Evolutionary conservation across 192 early-diverging fungal genomes (phyloP).

Genomic region (Phlyctochytrium bullatum): DNA sequence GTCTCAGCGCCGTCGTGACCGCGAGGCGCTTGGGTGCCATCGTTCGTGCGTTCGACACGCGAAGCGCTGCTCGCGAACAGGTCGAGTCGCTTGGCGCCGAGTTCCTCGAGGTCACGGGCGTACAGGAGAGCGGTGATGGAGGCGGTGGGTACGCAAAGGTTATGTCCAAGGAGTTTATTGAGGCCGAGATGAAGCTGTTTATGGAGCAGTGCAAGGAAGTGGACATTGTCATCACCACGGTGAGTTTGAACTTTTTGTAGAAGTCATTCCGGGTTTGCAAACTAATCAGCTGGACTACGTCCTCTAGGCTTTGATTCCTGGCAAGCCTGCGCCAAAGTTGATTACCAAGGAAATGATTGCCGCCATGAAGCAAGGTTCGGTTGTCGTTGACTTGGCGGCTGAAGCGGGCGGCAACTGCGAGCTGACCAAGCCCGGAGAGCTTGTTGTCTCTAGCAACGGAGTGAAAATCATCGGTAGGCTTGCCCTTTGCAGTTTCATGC

Average conservation of each 20-base stretch:
- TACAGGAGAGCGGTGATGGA: constrained; percentile 29
- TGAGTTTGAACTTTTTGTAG: neutral
- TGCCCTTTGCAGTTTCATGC: neutral
- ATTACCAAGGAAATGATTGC: constrained; percentile 31
- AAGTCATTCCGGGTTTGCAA: no score
- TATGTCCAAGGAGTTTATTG: constrained; percentile 34
- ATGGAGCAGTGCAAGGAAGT: constrained; percentile 28
- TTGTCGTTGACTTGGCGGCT: constrained; percentile 38
- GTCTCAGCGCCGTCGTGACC: constrained; percentile 31
- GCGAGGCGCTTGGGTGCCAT: constrained; percentile 36
- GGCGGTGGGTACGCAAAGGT: constrained; percentile 35
- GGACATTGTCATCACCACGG: constrained; percentile 39
- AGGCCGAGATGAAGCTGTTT: constrained; percentile 30
- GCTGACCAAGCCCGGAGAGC: constrained; percentile 33
- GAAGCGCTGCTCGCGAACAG: constrained; percentile 31
- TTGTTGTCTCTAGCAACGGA: constrained; percentile 22
- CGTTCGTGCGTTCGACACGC: constrained; percentile 36
- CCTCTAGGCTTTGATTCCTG: constrained; percentile 32
- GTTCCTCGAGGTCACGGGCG: constrained; percentile 28
- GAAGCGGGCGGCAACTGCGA: constrained; percentile 38
- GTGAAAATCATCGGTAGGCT: constrained; percentile 31
- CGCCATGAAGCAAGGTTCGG: constrained; percentile 35
- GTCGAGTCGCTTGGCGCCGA: constrained; percentile 33
- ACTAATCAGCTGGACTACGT: no score
- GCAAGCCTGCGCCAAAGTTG: constrained; percentile 35